Evolutionary conservation across 257 asterid genomes (phyloP), one percentile per base, ranked within the genome.

Genomic region (Gentiana dahurica): DNA sequence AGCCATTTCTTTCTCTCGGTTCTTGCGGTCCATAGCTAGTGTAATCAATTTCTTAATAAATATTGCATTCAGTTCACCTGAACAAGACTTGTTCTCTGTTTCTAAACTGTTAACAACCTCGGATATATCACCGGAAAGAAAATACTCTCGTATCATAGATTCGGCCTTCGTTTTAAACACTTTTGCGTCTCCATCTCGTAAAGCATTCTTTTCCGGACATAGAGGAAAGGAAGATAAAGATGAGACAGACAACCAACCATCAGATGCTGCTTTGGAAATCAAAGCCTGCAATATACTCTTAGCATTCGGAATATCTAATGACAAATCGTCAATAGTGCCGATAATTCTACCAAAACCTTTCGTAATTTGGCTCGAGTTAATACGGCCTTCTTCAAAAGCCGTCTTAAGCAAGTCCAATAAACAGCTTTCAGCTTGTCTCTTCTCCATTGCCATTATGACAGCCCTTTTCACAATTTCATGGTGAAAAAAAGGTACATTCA

Each of bases 1-100:
- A 45, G 98, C 98, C 98, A 87, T 91, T 66, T 91, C 97, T 54
- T 87, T 91, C 73, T 85, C 97, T 12, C 95, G 57, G 7, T 85
- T 91, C 63, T 83, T 91, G 60, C 93, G 76, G 41, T 91, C 98
- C 98, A 91, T 91, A 36, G 98, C 95, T 34, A 87, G 68, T 24
- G 88, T 81, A 39, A 91, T 77, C 65, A 85, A 62, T 64, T 77
- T 91, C 86, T 91, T 91, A 62, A 91, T 81, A 34, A 91, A 91
- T 43, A 76, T 60, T 2, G 94, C 85, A 10, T 85, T 87, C n/a
- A 91, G 82, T 36, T 85, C 94, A 0, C 77, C 68, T 12, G 68
- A 34, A 8, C 59, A 71, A 4, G 65, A 52, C 7, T 64, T 62
- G 61, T 82, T 90, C 53, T 85, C 96, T 0, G 78, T 76, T 57